Percentiles rank a stretch among this genome's conserved stretches.
These are phyloP conservation scores for Coemansia sp. DNA, from an alignment of 192 early-diverging fungal species.

Conservation along the genomic window DNA sequence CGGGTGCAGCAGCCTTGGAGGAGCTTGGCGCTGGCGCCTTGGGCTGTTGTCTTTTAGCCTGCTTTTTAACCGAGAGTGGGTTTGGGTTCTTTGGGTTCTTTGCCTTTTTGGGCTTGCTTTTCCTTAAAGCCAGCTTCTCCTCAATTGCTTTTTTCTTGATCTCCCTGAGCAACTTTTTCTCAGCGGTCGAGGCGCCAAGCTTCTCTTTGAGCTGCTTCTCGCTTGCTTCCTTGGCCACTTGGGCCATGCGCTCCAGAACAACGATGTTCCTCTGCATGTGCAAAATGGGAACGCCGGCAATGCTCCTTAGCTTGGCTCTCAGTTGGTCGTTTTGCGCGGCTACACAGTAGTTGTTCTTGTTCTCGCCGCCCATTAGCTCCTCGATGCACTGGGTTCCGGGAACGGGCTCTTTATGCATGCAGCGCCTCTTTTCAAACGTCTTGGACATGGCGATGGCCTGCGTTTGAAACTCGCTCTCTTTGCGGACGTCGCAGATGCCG, in stretches of 20 bases:
- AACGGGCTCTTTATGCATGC: conserved; percentile 65
- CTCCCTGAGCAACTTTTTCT: conserved; percentile 56
- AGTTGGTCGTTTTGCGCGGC: conserved; percentile 76
- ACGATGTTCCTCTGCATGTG: conserved; percentile 75
- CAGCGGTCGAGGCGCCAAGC: conserved; percentile 52
- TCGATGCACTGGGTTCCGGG: conserved; percentile 64
- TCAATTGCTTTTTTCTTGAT: conserved; percentile 46
- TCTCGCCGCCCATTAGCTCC: conserved; percentile 69
- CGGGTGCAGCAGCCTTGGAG: neutral
- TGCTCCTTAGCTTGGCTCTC: conserved; percentile 57
- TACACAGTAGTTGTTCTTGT: conserved; percentile 82
- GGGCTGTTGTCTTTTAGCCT: conserved; percentile 12
- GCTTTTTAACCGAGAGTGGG: conserved; percentile 83
- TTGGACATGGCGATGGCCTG: conserved; percentile 61
- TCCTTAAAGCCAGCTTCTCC: conserved; percentile 10
- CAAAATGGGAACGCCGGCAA: conserved; percentile 85
- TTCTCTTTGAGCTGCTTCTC: conserved; percentile 49
- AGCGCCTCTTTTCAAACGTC: conserved; percentile 76
- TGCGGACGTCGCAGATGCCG: conserved; percentile 67
- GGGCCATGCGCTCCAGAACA: conserved; percentile 74
- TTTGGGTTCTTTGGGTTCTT: conserved; percentile 82
- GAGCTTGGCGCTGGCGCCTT: neutral
- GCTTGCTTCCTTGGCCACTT: conserved; percentile 46
- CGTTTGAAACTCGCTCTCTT: conserved; percentile 59
- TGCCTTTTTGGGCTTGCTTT: conserved; percentile 50